These are phyloP conservation scores for Colletotrichum sp. DNA, from an alignment of 2,329 filamentous ascomycete species.

Conservation along the genomic window DNA sequence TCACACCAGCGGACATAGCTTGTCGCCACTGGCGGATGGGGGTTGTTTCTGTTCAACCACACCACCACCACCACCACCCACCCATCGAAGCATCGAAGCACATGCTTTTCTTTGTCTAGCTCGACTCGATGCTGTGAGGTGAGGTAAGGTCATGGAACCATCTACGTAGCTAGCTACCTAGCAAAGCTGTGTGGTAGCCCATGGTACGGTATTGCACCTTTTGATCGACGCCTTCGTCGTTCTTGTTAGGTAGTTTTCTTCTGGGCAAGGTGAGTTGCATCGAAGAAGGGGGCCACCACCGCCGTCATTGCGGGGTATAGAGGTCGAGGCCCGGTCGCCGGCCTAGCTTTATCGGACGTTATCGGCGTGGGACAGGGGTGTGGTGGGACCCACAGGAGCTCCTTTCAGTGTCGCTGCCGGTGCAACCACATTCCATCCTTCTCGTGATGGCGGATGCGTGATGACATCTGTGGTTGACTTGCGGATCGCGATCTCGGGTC, in stretches of 20 bases:
- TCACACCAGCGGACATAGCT: neutral
- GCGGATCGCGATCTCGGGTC: neutral
- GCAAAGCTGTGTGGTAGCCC: no score
- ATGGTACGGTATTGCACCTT: no score
- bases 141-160: neutral
- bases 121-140: neutral
- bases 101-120: neutral
- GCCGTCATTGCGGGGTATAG: conserved; percentile 19
- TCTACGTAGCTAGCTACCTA: neutral
- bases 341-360: conserved; percentile 6
- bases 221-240: neutral
- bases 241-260: neutral
- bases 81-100: neutral
- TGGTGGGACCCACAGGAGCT: conserved; percentile 7
- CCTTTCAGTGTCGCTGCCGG: neutral
- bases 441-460: neutral
- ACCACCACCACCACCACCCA: neutral
- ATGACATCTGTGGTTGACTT: neutral
- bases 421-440: neutral
- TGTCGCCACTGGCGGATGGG: neutral
- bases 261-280: neutral
- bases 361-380: neutral
- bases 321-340: neutral
- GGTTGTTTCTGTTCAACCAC: neutral
- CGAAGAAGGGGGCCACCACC: neutral